Evolutionary conservation across 2,329 filamentous ascomycete species (phyloP).

Genomic region (Orbilia javanica): DNA sequence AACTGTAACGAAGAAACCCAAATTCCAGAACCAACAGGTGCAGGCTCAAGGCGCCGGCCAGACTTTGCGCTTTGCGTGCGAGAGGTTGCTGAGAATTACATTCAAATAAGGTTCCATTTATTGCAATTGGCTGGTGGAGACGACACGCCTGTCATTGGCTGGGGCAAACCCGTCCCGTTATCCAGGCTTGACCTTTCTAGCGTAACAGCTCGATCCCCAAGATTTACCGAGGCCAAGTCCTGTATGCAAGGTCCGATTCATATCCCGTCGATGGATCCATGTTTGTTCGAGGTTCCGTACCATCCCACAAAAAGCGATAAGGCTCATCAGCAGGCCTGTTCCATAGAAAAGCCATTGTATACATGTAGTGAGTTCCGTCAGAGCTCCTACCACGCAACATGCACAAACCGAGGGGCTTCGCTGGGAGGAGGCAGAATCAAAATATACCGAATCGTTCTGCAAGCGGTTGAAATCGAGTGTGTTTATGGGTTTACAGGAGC

Average conservation of each 20-base stretch:
- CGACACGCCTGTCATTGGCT: conserved; percentile 1
- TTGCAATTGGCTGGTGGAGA: background rate
- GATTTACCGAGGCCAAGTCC: conserved; percentile 18
- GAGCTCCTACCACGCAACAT: background rate
- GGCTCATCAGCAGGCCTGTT: background rate
- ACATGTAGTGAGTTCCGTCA: background rate
- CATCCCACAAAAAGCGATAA: conserved; percentile 2
- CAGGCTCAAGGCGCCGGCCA: too few relatives aligned
- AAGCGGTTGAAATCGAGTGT: too few relatives aligned
- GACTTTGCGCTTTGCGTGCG: background rate
- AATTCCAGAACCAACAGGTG: background rate
- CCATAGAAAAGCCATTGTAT: background rate
- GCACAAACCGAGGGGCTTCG: background rate
- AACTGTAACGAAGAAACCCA: too few relatives aligned
- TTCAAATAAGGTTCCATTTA: background rate
- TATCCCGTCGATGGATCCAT: background rate
- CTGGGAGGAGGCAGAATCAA: background rate
- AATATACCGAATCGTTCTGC: background rate
- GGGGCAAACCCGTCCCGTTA: conserved; percentile 10
- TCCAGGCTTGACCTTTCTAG: background rate
- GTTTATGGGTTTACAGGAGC: too few relatives aligned
- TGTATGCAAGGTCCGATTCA: conserved; percentile 13
- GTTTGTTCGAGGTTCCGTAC: background rate
- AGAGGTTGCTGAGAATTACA: background rate
- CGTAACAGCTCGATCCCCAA: background rate